A percentile compares a stretch with the other conserved stretches of the same genome.
Evolutionary conservation across 306 rosid genomes (phyloP).

Genomic region (Quercus parvula): DNA sequence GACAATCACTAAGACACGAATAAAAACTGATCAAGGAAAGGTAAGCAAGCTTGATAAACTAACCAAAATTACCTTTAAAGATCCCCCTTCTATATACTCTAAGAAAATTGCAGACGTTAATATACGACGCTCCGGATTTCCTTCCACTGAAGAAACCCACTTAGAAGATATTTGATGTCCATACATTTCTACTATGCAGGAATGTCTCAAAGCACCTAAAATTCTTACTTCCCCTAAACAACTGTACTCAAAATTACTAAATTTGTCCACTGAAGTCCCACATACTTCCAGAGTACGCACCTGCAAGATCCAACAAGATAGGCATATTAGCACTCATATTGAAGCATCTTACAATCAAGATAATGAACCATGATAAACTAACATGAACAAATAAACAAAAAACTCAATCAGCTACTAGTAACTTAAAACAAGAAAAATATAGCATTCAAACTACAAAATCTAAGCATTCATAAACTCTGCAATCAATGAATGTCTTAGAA

Average conservation of each 20-base stretch:
- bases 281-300: slow-evolving; percentile 60
- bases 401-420: neutral
- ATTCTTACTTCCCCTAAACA: slow-evolving; percentile 95
- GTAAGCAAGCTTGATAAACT: neutral
- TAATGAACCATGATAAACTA: neutral
- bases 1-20: slow-evolving; percentile 5
- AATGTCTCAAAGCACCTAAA: slow-evolving; percentile 72
- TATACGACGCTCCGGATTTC: slow-evolving; percentile 50
- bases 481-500: slow-evolving; percentile 4
- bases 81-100: slow-evolving; percentile 83
- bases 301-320: slow-evolving; percentile 49
- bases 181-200: slow-evolving; percentile 88
- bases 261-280: slow-evolving; percentile 52
- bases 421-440: neutral
- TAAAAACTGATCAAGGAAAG: slow-evolving; percentile 5
- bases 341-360: slow-evolving; percentile 11
- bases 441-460: neutral
- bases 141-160: slow-evolving; percentile 75
- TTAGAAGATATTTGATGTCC: slow-evolving; percentile 82
- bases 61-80: slow-evolving; percentile 62
- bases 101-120: slow-evolving; percentile 76
- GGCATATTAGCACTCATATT: neutral
- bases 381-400: neutral
- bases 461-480: neutral
- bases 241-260: slow-evolving; percentile 69